Evolutionary conservation across 1,284 basidiomycete genomes (phyloP).

Genomic region (Neonothopanus nambi): DNA sequence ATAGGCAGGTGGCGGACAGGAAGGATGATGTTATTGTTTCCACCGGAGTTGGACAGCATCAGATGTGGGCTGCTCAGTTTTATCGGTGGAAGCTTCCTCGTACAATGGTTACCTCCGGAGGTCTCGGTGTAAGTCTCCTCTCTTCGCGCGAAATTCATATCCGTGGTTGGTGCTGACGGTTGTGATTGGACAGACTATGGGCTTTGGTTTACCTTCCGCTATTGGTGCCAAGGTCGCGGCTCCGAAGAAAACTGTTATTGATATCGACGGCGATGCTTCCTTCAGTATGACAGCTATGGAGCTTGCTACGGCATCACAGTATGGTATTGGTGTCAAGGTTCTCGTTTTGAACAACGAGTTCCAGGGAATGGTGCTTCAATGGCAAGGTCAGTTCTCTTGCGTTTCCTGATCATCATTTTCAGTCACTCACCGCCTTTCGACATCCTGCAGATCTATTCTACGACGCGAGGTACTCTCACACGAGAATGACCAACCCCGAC

Average conservation of each 20-base stretch:
- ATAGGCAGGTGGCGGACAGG: conserved; percentile 68
- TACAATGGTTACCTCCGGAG: conserved; percentile 95
- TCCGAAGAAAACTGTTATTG: conserved; percentile 91
- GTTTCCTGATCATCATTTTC: too few relatives aligned
- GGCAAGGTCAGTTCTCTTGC: conserved; percentile 83
- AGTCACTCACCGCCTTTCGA: conserved; percentile 3
- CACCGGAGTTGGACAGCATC: conserved; percentile 98
- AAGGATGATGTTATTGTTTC: conserved; percentile 90
- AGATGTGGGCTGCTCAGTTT: conserved; percentile 99
- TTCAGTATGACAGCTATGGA: conserved; percentile 99
- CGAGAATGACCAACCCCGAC: conserved; percentile 92
- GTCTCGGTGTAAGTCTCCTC: conserved; percentile 74
- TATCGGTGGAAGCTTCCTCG: conserved; percentile 90
- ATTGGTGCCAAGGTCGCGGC: conserved; percentile 97
- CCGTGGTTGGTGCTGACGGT: conserved; percentile 14
- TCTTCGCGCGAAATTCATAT: conserved; percentile 1
- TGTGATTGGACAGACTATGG: conserved; percentile 78
- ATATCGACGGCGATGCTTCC: conserved; percentile 97
- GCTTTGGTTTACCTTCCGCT: conserved; percentile 92
- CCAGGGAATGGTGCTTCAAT: conserved; percentile 98
- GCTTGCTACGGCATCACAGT: conserved; percentile 90
- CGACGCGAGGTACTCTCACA: conserved; percentile 92
- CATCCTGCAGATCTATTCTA: conserved; percentile 85
- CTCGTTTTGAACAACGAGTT: conserved; percentile 92
- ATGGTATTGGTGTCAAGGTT: conserved; percentile 92